Evolutionary conservation across 768 basidiomycete species (phyloP).

Genomic region (Crucibulum laeve): DNA sequence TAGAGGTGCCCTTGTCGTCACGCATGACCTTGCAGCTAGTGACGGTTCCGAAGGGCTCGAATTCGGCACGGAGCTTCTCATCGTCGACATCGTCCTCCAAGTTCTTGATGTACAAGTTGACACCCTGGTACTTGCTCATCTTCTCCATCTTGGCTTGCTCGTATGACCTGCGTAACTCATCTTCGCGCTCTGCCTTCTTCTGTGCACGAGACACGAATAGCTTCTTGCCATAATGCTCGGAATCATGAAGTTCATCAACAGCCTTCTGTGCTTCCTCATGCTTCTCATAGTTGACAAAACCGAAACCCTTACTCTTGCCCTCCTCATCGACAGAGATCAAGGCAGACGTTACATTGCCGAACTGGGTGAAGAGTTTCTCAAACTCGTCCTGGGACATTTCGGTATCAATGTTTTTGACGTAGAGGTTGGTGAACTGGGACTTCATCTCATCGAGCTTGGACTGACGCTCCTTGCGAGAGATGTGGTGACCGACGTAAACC

Average conservation of each 20-base stretch:
- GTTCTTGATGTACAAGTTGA: conserved; percentile 99
- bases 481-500: conserved; percentile 96
- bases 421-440: conserved; percentile 96
- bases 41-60: conserved; percentile 95
- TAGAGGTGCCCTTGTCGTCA: conserved; percentile 89
- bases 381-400: conserved; percentile 87
- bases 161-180: conserved; percentile 89
- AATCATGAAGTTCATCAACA: conserved; percentile 86
- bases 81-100: conserved; percentile 97
- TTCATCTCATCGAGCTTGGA: conserved; percentile 98
- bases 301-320: conserved; percentile 95
- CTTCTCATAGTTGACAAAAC: conserved; percentile 93
- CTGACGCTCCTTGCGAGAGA: conserved; percentile 98
- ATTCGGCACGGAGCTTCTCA: conserved; percentile 93
- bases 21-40: conserved; percentile 99
- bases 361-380: conserved; percentile 69
- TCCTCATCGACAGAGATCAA: conserved; percentile 79
- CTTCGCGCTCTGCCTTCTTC: conserved; percentile 98
- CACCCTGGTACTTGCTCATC: conserved; percentile 95
- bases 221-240: conserved; percentile 79
- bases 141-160: conserved; percentile 98
- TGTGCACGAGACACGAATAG: conserved; percentile 96
- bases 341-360: conserved; percentile 86
- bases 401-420: conserved; percentile 93
- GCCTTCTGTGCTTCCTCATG: conserved; percentile 93